phyloP scores from a whole-genome alignment of 225 moss, liverwort and hornwort species.

The Rhytidiadelphus loreus region DNA sequence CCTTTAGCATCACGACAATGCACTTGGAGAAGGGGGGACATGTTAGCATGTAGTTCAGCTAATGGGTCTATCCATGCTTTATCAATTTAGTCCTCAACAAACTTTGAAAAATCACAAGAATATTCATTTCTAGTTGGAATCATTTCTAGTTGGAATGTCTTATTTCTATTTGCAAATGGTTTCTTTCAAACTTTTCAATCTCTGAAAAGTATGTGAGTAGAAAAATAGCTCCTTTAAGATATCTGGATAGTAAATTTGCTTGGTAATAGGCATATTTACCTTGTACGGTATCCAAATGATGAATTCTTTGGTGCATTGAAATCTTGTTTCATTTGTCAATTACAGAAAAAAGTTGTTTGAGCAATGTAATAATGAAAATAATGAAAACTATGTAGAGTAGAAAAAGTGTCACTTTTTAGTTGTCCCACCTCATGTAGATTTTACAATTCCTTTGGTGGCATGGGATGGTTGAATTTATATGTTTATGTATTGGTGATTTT shows the following conservation, averaged over 20 bases:
- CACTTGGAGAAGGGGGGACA: not conserved
- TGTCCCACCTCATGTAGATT: not conserved
- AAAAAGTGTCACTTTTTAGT: not conserved
- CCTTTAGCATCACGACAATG: not conserved
- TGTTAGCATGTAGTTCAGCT: fast-evolving
- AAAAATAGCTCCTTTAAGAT: no score
- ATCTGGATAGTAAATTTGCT: no score
- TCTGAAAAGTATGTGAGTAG: no score
- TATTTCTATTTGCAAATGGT: no score
- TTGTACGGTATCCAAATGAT: not conserved
- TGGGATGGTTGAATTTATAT: not conserved
- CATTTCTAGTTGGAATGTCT: not conserved
- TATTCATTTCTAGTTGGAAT: not conserved
- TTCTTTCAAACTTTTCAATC: no score
- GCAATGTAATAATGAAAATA: not conserved
- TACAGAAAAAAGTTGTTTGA: not conserved
- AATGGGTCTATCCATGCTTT: not conserved
- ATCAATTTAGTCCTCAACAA: not conserved
- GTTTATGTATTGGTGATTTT: no score
- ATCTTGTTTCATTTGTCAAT: not conserved
- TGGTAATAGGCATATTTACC: no score
- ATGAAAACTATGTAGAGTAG: not conserved
- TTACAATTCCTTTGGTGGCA: not conserved
- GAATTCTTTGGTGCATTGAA: not conserved
- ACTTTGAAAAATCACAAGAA: not conserved